phyloP scores from a whole-genome alignment of 2,329 filamentous ascomycete species.

The Ambrosiella cleistominuta region DNA sequence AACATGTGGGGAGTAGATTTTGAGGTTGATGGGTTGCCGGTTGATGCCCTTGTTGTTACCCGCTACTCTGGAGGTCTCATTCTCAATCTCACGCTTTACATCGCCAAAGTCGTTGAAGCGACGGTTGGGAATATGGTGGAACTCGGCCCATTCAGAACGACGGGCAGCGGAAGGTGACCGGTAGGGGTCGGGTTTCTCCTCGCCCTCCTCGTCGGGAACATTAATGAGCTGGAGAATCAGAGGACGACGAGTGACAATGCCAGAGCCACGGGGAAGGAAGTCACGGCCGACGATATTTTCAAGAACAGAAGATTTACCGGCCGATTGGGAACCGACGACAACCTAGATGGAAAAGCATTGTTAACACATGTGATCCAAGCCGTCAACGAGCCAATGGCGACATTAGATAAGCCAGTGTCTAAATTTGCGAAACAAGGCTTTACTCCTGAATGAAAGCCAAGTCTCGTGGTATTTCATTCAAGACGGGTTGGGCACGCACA shows the following conservation, averaged over 20 bases:
- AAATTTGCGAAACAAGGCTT: background rate
- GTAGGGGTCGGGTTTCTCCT: slow-evolving; percentile 54
- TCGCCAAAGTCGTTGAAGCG: slow-evolving; percentile 82
- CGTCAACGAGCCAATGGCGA: background rate
- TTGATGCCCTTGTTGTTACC: slow-evolving; percentile 98
- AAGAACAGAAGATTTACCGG: slow-evolving; percentile 93
- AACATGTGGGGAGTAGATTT: slow-evolving; percentile 94
- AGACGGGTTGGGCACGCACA: slow-evolving; percentile 36
- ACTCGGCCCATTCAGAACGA: slow-evolving; percentile 73
- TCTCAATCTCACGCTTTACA: slow-evolving; percentile 93
- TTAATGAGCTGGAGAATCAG: slow-evolving; percentile 98
- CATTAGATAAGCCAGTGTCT: slow-evolving; percentile 5
- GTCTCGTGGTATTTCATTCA: slow-evolving; percentile 1
- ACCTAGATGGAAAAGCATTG: slow-evolving; percentile 39
- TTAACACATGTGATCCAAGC: background rate
- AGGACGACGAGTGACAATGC: slow-evolving; percentile 86
- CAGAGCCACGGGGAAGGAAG: slow-evolving; percentile 88
- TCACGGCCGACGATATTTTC: slow-evolving; percentile 98
- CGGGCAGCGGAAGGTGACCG: slow-evolving; percentile 54
- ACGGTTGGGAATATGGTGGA: slow-evolving; percentile 81
- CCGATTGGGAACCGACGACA: slow-evolving; percentile 94
- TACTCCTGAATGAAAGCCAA: background rate
- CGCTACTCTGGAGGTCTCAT: slow-evolving; percentile 77
- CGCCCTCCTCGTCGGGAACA: slow-evolving; percentile 58
- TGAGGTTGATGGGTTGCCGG: slow-evolving; percentile 90